Evolutionary conservation across 2,329 filamentous ascomycete species (phyloP).

Genomic region (Hymenoscyphus salicellus): DNA sequence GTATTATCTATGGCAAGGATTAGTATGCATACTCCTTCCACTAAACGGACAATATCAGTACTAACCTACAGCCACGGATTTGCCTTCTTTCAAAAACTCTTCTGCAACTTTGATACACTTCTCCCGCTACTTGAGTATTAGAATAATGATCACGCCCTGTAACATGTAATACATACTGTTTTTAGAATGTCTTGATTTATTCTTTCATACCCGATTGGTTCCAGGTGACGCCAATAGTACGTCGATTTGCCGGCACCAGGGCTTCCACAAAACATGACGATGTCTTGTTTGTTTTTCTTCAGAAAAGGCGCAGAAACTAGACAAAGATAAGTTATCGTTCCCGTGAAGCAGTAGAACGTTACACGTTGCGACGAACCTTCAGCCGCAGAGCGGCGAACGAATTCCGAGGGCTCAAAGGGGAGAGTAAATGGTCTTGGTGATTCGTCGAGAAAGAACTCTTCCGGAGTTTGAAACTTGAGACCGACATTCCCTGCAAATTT

Average conservation of each 20-base stretch:
- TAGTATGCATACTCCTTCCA: constrained; percentile 7
- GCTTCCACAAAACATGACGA: constrained; percentile 83
- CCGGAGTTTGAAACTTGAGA: constrained; percentile 78
- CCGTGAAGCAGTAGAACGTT: constrained; percentile 10
- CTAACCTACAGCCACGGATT: constrained; percentile 75
- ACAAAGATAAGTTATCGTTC: constrained; percentile 16
- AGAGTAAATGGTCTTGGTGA: constrained; percentile 62
- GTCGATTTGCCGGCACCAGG: constrained; percentile 91
- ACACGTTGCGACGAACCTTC: constrained; percentile 22
- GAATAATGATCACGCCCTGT: constrained; percentile 15
- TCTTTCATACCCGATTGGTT: constrained; percentile 75
- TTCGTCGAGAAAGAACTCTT: constrained; percentile 82
- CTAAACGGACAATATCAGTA: constrained; percentile 21
- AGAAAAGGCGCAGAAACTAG: constrained; percentile 32
- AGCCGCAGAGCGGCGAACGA: constrained; percentile 41
- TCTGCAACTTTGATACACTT: constrained; percentile 71
- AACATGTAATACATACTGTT: constrained; percentile 46
- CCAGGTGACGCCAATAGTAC: constrained; percentile 75
- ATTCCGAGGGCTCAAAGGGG: constrained; percentile 66
- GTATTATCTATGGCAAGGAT: constrained; percentile 68
- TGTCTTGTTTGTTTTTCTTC: constrained; percentile 65
- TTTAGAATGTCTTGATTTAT: constrained; percentile 91
- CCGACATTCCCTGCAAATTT: constrained; percentile 85
- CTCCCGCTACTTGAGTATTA: constrained; percentile 42
- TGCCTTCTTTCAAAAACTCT: constrained; percentile 60